Base-by-base conservation (phyloP, 1,139 yeast genomes). In the Geotrichum aggregatum region DNA sequence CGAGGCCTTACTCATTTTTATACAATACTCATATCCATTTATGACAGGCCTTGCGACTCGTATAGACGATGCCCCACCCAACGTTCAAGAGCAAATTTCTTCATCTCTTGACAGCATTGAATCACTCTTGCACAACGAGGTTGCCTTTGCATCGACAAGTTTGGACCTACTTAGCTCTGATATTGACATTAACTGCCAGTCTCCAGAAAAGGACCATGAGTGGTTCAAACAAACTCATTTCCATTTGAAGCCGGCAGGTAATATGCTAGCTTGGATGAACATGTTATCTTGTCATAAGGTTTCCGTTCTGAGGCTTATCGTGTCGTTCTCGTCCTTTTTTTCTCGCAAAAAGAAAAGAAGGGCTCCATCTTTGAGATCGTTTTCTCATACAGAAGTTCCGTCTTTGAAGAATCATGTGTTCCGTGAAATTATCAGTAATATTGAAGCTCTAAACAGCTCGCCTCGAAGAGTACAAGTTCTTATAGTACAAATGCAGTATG, bases 1-100 rank as follows among this genome's bases (percentile, higher is more conserved):
- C 8, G 50, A 51, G 11, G 35, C 31, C 30, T 8, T 47, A 11
- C 33, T 51, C 14, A 43, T 47, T 5, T 51, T 51, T 39, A 3
- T 47, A 7, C 54, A 47, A 19, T 43, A 36, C 30, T 38, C 54
- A n/a, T 36, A 34, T 26, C 54, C 54, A 5, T 51, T 51, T 28
- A 35, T 42, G 42, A 30, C 18, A 4, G 33, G 41, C 21, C 31
- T 47, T n/a, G 26, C 39, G 11, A 41, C 35, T 13, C 18, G 24
- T n/a, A 41, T 50, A 14, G 53, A 50, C 31, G 47, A 45, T 11
- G 47, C 50, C 7, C 47, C 50, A 4, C 16, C 19, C 7, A 41
- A 50, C 19, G 36, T 45, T 5, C 53, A 46, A 33, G 50, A 50
- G 11, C 44, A 35, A 3, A 14, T 47, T 18, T 13, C 7, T 16